Conservation (phyloP, 305 asterid genomes). For the Withania somnifera region DNA sequence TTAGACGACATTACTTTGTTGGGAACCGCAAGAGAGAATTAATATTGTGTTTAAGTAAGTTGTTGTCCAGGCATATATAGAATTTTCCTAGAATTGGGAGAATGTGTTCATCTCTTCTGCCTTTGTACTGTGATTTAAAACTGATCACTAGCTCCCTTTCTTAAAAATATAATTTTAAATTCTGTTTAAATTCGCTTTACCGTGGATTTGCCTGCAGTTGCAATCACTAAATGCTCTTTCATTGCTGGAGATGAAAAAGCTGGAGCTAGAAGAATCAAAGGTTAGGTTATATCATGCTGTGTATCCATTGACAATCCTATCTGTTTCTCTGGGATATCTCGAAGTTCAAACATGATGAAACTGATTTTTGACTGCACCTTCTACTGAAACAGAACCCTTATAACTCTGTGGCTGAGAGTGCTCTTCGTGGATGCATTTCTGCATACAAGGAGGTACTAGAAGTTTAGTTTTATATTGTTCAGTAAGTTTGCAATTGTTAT, state of each 20-base stretch:
- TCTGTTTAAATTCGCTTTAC: neutral
- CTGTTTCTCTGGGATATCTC: neutral
- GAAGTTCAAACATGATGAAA: neutral
- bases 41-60: neutral
- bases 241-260: constrained; percentile 37
- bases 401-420: constrained; percentile 31
- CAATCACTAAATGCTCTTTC: constrained; percentile 72
- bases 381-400: constrained; percentile 25
- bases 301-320: neutral
- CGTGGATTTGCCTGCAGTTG: constrained; percentile 42
- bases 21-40: neutral
- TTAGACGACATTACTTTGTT: neutral
- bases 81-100: neutral
- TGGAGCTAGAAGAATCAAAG: constrained; percentile 34
- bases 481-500: neutral
- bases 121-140: neutral
- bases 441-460: constrained; percentile 53
- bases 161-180: neutral
- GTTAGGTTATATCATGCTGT: constrained; percentile 21
- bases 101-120: neutral
- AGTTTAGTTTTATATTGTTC: neutral
- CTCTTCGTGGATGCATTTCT: constrained; percentile 55
- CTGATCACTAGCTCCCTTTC: neutral
- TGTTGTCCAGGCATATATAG: neutral
- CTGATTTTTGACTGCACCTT: neutral